A percentile compares a stretch with the other conserved stretches of the same genome.
Evolutionary conservation across 306 rosid species (phyloP).

Genomic region (Vachellia collinsii): DNA sequence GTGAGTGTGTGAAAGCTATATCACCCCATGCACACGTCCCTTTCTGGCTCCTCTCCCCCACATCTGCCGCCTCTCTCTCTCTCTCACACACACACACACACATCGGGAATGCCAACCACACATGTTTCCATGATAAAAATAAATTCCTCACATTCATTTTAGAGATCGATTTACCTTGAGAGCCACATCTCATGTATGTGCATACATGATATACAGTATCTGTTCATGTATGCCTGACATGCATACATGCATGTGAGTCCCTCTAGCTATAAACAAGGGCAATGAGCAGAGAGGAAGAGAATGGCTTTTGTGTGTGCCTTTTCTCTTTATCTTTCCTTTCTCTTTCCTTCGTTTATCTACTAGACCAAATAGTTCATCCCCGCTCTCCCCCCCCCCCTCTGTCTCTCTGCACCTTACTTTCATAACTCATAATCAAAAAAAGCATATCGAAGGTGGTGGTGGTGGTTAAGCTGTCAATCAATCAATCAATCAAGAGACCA

Average conservation of each 20-base stretch:
- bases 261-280: constrained; percentile 42
- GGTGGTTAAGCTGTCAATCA: constrained; percentile 92
- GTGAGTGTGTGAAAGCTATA: constrained; percentile 96
- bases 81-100: constrained; percentile 49
- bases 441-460: constrained; percentile 97
- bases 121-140: constrained; percentile 30
- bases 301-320: constrained; percentile 12
- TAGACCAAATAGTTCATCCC: constrained; percentile 49
- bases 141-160: neutral
- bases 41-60: constrained; percentile 99
- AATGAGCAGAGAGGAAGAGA: constrained; percentile 32
- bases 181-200: constrained; percentile 14
- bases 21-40: constrained; percentile 99
- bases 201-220: neutral
- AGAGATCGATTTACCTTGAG: neutral
- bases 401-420: constrained; percentile 60
- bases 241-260: neutral
- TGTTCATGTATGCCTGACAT: neutral
- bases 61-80: constrained; percentile 92
- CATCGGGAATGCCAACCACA: constrained; percentile 73
- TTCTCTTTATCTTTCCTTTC: constrained; percentile 1
- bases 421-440: constrained; percentile 75
- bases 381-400: constrained; percentile 38
- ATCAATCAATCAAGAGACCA: constrained; percentile 85
- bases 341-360: constrained; percentile 45